A percentile compares a stretch with the other conserved stretches of the same genome.
Conservation (phyloP, 495 filamentous ascomycete genomes). For the Trichoderma virens region DNA sequence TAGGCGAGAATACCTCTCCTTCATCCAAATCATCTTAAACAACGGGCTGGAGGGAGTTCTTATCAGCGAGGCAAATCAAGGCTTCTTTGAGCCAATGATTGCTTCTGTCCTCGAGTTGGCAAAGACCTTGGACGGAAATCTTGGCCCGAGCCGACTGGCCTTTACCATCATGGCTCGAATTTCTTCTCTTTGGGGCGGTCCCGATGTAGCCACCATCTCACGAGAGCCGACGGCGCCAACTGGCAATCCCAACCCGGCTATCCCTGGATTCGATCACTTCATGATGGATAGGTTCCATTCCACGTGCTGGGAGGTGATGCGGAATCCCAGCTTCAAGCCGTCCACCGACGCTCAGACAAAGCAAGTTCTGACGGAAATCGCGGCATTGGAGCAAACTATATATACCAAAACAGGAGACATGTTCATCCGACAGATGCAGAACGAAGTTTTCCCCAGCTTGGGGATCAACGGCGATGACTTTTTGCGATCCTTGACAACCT, state of each 20-base stretch:
- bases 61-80: conserved; percentile 80
- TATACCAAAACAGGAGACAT: conserved; percentile 71
- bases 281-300: conserved; percentile 83
- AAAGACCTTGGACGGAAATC: conserved; percentile 59
- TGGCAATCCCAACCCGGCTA: conserved; percentile 35
- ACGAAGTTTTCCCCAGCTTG: conserved; percentile 39
- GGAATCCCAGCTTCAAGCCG: conserved; percentile 65
- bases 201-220: conserved; percentile 55
- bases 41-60: conserved; percentile 85
- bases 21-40: conserved; percentile 76
- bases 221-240: conserved; percentile 34
- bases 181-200: conserved; percentile 76
- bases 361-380: conserved; percentile 78
- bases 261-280: conserved; percentile 89
- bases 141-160: conserved; percentile 70
- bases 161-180: conserved; percentile 74
- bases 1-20: conserved; percentile 85
- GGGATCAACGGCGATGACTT: conserved; percentile 42
- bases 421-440: conserved; percentile 42
- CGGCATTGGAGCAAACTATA: conserved; percentile 74
- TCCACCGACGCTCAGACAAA: conserved; percentile 73
- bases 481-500: conserved; percentile 40
- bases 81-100: conserved; percentile 77
- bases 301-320: conserved; percentile 77
- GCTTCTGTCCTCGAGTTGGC: conserved; percentile 76